Base-by-base conservation (phyloP, 352 stramenopile species). In the Aphanomyces cochlioides region DNA sequence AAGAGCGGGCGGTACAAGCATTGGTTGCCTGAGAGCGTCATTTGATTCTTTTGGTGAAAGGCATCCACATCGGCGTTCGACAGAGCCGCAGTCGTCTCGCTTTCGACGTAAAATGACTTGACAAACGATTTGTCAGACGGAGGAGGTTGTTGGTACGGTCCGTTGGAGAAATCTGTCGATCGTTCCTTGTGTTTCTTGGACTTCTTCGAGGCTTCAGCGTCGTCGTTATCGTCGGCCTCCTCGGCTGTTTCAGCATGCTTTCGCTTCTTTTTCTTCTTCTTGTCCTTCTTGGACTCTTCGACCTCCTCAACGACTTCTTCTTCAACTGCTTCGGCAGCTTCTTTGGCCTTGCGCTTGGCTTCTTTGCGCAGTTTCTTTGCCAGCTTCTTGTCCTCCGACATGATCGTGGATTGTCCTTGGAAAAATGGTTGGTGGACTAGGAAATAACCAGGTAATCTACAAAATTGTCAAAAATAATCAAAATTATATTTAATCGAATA, bases 1-100 rank as follows among this genome's bases (percentile, higher is more conserved):
- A 87, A 88, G 45, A 88, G 77, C 5, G 81, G 85, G 19, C 87
- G 90, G 84, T 97, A 96, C 48, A 96, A 90, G 68, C 83, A 96
- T 66, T 91, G 78, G 75, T 92, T 84, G 71, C 87, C 87, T 64
- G 80, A 91, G 54, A 95, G 87, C 57, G 81, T 92, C 85, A 95
- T 92, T 67, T 91, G 77, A 71, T 95, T 79, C 50, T 80, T 73
- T 60, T 91, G 78, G 74, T 97, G 95, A 82, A 96, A 96, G 63
- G 86, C 90, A 6, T 83, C 54, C 50, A 92, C 79, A 41, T 96
- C 84, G 1, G 87, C 81, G 60, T 96, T 80, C 17, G 85, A 89
- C 81, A 87, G 88, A 70, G 79, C 89, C 68, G 67, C 83, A 3
- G 84, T 90, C 43, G 84, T 77, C 60, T 79, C 74, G 73, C 80